Conservation (phyloP, 495 filamentous ascomycete species). For the Xylaria curta region DNA sequence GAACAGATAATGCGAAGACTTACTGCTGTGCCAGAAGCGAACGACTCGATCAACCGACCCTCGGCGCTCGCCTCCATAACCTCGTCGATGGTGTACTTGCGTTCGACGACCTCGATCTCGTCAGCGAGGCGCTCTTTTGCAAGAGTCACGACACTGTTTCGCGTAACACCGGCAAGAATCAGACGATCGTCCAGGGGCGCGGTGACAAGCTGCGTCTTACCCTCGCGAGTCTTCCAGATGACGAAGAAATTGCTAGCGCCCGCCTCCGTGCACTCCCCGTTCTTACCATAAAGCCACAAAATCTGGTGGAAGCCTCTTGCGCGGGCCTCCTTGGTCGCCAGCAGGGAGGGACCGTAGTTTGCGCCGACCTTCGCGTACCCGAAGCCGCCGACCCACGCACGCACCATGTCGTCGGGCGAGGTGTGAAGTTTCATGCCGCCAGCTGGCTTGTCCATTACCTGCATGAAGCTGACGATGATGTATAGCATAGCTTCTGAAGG, state of each 20-base stretch:
- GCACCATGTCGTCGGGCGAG: constrained; percentile 74
- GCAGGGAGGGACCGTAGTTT: constrained; percentile 85
- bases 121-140: constrained; percentile 66
- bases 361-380: constrained; percentile 90
- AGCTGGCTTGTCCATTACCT: constrained; percentile 59
- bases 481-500: constrained; percentile 85
- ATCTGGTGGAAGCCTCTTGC: constrained; percentile 81
- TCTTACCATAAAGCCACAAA: constrained; percentile 84
- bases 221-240: constrained; percentile 73
- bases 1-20: constrained; percentile 38
- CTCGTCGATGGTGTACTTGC: constrained; percentile 80
- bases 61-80: constrained; percentile 74
- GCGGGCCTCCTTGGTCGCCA: constrained; percentile 75
- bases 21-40: constrained; percentile 87
- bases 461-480: constrained; percentile 79
- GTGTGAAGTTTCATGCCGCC: constrained; percentile 79
- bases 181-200: constrained; percentile 80
- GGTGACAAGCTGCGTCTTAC: constrained; percentile 76
- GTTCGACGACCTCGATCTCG: constrained; percentile 76
- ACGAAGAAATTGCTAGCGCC: constrained; percentile 95
- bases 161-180: constrained; percentile 85
- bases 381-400: constrained; percentile 93
- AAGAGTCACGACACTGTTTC: constrained; percentile 76
- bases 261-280: constrained; percentile 83
- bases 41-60: constrained; percentile 81